phyloP scores from a whole-genome alignment of 1,284 basidiomycete species.

The Marasmius fiardii region DNA sequence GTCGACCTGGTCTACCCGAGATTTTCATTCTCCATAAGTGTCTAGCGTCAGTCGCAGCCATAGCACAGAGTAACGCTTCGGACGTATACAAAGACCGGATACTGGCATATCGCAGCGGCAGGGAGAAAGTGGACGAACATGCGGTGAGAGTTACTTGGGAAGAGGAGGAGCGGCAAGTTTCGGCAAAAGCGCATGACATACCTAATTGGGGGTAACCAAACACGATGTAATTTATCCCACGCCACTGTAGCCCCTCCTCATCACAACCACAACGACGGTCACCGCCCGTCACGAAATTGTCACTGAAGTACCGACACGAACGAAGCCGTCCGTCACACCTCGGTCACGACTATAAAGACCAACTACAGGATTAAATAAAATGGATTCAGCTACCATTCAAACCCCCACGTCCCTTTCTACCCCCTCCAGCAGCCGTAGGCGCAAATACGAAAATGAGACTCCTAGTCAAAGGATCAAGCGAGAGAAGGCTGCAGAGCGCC shows the following conservation, averaged over 20 bases:
- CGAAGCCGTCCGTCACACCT: conserved; percentile 1
- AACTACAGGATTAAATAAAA: not conserved
- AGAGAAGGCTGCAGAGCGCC: conserved; percentile 78
- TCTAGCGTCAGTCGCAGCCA: no score
- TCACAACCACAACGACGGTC: not conserved
- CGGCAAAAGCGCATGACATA: no score
- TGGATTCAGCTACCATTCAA: conserved; percentile 2
- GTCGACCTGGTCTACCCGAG: no score
- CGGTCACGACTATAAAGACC: not conserved
- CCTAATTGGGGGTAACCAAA: no score
- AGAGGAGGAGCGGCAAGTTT: no score
- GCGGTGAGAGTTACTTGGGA: no score
- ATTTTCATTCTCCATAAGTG: no score
- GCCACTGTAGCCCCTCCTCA: not conserved
- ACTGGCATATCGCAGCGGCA: no score
- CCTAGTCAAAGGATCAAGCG: conserved; percentile 67
- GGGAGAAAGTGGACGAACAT: no score
- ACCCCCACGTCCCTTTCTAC: not conserved
- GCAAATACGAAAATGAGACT: conserved; percentile 56
- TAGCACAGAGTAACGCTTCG: no score
- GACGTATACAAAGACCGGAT: no score
- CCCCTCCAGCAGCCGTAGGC: not conserved
- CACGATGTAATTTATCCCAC: not conserved
- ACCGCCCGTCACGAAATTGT: conserved; percentile 1
- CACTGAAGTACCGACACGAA: not conserved